Base-by-base conservation (phyloP, 2,329 filamentous ascomycete genomes). In the Boeremia exigua region DNA sequence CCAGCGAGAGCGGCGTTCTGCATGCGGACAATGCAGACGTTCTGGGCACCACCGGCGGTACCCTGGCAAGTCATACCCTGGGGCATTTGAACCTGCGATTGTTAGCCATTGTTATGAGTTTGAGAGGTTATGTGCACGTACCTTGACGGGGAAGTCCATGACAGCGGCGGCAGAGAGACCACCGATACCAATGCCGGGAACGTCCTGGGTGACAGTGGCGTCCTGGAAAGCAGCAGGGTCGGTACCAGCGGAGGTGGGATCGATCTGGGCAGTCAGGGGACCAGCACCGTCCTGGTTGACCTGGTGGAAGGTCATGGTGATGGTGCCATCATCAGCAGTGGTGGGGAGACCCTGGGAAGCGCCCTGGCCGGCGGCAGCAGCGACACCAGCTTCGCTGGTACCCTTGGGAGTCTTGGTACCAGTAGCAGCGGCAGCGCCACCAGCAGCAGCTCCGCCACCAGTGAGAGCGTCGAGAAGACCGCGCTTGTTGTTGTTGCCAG, bases 251-350 rank as follows among this genome's bases (percentile, higher is more conserved):
- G 86, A 88, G 25, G 86, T 87, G 37, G 79, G 75, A 66, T 90
- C 87, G 44, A 89, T 78, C 38, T 79, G 78, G 8, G 86, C 86
- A 28, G 78, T 82, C 43, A 89, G 76, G 1, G 86, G 86, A 2
- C 87, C 87, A 0, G 86, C 87, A 19, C 87, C 87, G 65, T 89
- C 87, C 73, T 89, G 86, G 81, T 89, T 89, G 77, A 89, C 84
- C 56, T 89, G 84, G 72, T 87, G 86, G 78, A 84, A 89, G 57
- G 82, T 86, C 82, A 89, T 82, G 54, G 79, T 81, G 70, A 90
- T 78, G 27, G 80, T 81, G 58, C 87, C 87, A 51, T 86, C 80
- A 55, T 88, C 84, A 17, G 79, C 75, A 54, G 80, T 81, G 4
- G 87, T 89, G 8, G 87, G 87, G 15, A 89, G 76, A 55, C 87